A percentile compares a stretch with the other conserved stretches of the same genome.
These are phyloP conservation scores for Cryptosporidium sp. DNA, from an alignment of 169 alveolate genomes.

Conservation along the genomic window DNA sequence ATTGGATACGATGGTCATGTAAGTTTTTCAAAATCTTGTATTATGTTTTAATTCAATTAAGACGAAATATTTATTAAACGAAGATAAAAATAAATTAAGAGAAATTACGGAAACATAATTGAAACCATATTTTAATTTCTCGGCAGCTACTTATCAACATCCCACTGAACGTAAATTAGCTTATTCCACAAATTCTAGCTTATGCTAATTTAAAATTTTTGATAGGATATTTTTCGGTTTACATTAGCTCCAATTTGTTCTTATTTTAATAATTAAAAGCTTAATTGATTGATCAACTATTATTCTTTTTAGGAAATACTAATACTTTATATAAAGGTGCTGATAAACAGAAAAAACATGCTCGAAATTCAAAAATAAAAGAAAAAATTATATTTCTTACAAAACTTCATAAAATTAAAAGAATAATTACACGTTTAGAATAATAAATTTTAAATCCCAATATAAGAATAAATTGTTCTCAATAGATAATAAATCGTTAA, in stretches of 20 bases:
- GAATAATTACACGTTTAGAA: background rate
- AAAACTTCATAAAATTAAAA: no score
- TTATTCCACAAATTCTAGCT: no score
- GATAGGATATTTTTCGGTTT: no score
- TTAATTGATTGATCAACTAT: no score
- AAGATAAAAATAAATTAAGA: conserved; percentile 9
- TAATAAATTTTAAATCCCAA: no score
- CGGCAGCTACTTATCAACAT: background rate
- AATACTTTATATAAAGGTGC: no score
- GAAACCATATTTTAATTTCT: background rate
- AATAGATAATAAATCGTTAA: no score
- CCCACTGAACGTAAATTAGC: background rate
- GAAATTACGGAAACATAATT: conserved; percentile 4
- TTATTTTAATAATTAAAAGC: background rate
- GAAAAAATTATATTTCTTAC: no score
- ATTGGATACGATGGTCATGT: conserved; percentile 11
- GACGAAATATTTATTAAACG: conserved; percentile 7
- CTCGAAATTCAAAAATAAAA: background rate
- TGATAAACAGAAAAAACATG: background rate
- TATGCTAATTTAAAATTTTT: no score
- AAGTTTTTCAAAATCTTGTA: background rate
- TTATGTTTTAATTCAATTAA: background rate
- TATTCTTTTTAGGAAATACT: no score
- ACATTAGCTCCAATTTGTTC: background rate
- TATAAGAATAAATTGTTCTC: no score